Evolutionary conservation across 129 eudicot genomes (phyloP), one percentile per base, ranked within the genome.

Genomic region (Smallanthus sonchifolius): DNA sequence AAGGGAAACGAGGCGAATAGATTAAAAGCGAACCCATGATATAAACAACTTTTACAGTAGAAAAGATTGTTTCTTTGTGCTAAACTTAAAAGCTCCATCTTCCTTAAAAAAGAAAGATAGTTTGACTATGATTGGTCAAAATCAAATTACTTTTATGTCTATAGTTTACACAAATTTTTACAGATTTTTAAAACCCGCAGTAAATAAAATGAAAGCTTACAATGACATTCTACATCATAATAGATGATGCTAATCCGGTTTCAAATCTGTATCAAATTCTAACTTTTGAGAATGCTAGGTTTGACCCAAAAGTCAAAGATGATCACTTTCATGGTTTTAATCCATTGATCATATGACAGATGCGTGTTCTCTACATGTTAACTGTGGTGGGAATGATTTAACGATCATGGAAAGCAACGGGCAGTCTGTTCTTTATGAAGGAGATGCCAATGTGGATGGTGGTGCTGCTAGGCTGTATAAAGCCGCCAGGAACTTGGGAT

Each of bases 311-410:
- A 43, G 56, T 67, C 37, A 17, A 67, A 43, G 38, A 6, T 65
- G 15, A 40, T 38, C 14, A 37, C 67, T 34, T 62, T 62, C 14
- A 52, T 75, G 9, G 60, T 55, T 38, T 14, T 65, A 65, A 67
- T 30, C 4, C 47, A 6, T 51, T 38, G 59, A 37, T n/a, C 15
- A 32, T 61, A 59, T 70, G 44, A 45, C 90, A 92, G 97, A 92
- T 76, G 73, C 79, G n/a, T 92, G 98, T 66, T 90, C 98, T 47
- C 52, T 92, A n/a, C 95, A 92, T 65, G 87, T 92, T 38, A 92
- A 92, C 72, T 86, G 95, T 77, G 98, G 98, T 6, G 98, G 98
- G 20, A 45, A 82, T 71, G 90, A 87, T 77, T 48, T 86, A 49
- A 64, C 56, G 10, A 38, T 85, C 43, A 67, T 54, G 61, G 86